phyloP scores from a whole-genome alignment of 805 yeast species.

The Saccharomyces mikatae region DNA sequence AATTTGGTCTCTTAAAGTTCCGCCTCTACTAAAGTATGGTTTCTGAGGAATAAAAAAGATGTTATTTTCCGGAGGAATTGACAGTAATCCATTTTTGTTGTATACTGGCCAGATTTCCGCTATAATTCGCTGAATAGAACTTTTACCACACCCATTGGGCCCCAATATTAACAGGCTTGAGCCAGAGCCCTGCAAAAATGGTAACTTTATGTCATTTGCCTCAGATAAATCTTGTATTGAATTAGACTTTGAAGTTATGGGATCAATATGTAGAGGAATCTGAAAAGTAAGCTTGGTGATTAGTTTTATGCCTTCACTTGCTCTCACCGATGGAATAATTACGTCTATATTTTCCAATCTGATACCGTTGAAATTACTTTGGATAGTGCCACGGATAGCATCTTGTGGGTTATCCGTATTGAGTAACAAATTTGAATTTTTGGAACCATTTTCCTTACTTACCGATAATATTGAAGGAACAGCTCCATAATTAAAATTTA shows the following conservation, averaged over 20 bases:
- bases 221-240: slow-evolving; percentile 34
- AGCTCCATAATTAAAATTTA: slow-evolving; percentile 34
- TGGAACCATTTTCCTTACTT: background rate
- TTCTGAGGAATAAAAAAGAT: slow-evolving; percentile 77
- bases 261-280: slow-evolving; percentile 28
- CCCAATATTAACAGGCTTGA: slow-evolving; percentile 76
- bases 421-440: background rate
- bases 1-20: slow-evolving; percentile 83
- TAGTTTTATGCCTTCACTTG: slow-evolving; percentile 53
- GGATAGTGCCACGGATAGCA: slow-evolving; percentile 73
- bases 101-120: slow-evolving; percentile 92
- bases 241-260: slow-evolving; percentile 16
- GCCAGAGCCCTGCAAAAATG: slow-evolving; percentile 33
- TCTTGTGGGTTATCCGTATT: slow-evolving; percentile 18
- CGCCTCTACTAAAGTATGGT: slow-evolving; percentile 67
- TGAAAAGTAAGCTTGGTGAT: slow-evolving; percentile 57
- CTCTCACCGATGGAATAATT: slow-evolving; percentile 62
- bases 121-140: slow-evolving; percentile 72
- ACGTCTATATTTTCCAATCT: slow-evolving; percentile 78
- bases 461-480: slow-evolving; percentile 16
- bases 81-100: slow-evolving; percentile 57
- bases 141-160: slow-evolving; percentile 84
- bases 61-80: slow-evolving; percentile 66
- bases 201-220: slow-evolving; percentile 15
- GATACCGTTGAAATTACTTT: slow-evolving; percentile 67